Evolutionary conservation across 179 eudicot species (phyloP).

Genomic region (Drosera spatulata): DNA sequence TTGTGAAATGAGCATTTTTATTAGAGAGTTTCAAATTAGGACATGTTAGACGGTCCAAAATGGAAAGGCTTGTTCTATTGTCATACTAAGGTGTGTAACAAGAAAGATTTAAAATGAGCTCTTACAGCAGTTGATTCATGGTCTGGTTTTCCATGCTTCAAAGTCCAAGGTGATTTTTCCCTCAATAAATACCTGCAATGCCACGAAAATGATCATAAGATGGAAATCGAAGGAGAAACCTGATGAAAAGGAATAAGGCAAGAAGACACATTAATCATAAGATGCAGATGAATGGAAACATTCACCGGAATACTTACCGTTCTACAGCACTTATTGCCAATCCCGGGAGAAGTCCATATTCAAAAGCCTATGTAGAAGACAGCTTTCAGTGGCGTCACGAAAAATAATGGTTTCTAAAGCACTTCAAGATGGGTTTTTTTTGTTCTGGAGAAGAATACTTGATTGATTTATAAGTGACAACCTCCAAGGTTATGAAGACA

Average conservation of each 20-base stretch:
- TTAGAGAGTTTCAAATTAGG: too few species aligned
- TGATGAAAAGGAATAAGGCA: not conserved
- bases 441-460: too few species aligned
- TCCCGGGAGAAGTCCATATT: slow-evolving; percentile 86
- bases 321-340: slow-evolving; percentile 69
- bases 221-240: slow-evolving; percentile 1
- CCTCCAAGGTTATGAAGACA: not conserved
- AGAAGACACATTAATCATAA: not conserved
- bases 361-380: slow-evolving; percentile 53
- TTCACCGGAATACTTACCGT: slow-evolving; percentile 41
- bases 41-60: too few species aligned
- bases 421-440: too few species aligned
- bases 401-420: too few species aligned
- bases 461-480: not conserved
- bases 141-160: slow-evolving; percentile 92
- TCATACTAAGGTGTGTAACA: not conserved
- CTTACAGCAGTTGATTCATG: slow-evolving; percentile 74
- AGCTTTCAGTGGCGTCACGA: slow-evolving; percentile 1
- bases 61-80: too few species aligned
- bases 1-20: too few species aligned
- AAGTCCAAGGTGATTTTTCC: slow-evolving; percentile 74
- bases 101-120: not conserved
- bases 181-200: slow-evolving; percentile 57
- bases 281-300: not conserved
- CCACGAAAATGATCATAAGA: slow-evolving; percentile 7